Evolutionary conservation across 192 early-diverging fungal genomes (phyloP).

Genomic region (Coemansia sp.): DNA sequence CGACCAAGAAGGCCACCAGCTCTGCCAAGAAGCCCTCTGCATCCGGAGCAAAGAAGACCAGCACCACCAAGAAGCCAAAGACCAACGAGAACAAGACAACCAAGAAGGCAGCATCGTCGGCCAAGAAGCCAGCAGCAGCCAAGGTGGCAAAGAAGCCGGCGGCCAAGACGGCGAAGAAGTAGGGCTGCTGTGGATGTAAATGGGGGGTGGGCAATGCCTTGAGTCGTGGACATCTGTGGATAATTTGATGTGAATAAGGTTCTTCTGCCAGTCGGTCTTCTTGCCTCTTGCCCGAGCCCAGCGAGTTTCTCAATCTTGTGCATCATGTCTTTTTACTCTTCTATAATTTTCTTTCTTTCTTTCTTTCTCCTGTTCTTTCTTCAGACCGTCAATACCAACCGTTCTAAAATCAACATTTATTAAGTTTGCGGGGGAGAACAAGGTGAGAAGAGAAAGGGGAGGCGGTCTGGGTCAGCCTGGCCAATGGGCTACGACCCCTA

Average conservation of each 20-base stretch:
- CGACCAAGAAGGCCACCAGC: conserved; percentile 20
- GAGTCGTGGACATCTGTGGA: conserved; percentile 7
- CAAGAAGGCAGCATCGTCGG: conserved; percentile 26
- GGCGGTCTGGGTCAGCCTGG: too few relatives aligned
- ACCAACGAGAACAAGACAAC: conserved; percentile 13
- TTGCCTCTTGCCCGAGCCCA: neutral
- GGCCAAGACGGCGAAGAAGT: conserved; percentile 16
- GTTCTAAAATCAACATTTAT: too few relatives aligned
- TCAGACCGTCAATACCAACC: neutral
- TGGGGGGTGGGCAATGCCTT: neutral
- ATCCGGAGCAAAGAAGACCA: conserved; percentile 18
- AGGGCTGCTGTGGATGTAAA: neutral
- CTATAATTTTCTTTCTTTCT: conserved; percentile 20
- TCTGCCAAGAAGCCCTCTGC: conserved; percentile 26
- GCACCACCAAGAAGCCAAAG: conserved; percentile 15
- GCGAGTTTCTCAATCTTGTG: conserved; percentile 12
- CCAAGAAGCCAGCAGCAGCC: conserved; percentile 23
- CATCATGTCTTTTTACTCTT: conserved; percentile 18
- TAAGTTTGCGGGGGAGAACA: too few relatives aligned
- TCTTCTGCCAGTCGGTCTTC: neutral
- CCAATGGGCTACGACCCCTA: too few relatives aligned
- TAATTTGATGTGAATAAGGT: conserved; percentile 13
- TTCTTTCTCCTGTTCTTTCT: conserved; percentile 15
- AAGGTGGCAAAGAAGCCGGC: conserved; percentile 18
- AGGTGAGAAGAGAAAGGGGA: too few relatives aligned